A percentile compares a stretch with the other conserved stretches of the same genome.
These are phyloP conservation scores for Helicostylum pulchrum DNA, from an alignment of 192 early-diverging fungal species.

Conservation along the genomic window DNA sequence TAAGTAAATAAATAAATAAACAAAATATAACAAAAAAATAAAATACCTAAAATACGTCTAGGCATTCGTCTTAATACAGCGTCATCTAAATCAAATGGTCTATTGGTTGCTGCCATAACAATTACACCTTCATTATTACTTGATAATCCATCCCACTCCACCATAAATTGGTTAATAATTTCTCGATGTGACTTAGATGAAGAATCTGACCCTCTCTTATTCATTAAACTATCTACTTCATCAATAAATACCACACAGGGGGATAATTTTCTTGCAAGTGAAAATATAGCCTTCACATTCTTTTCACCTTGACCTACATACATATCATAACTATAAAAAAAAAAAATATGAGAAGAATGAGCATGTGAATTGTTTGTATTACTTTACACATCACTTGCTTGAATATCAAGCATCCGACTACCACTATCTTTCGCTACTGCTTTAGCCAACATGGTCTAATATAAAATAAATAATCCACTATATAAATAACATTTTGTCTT, in stretches of 20 bases:
- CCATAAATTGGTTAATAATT: constrained; percentile 94
- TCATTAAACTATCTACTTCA: constrained; percentile 91
- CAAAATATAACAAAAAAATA: constrained; percentile 5
- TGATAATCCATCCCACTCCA: constrained; percentile 91
- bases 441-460: constrained; percentile 73
- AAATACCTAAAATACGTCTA: constrained; percentile 70
- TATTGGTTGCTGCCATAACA: constrained; percentile 91
- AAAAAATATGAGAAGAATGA: neutral
- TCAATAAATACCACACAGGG: constrained; percentile 98
- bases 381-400: constrained; percentile 63
- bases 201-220: constrained; percentile 54
- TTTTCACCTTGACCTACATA: constrained; percentile 98
- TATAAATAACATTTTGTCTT: neutral
- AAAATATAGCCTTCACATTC: constrained; percentile 89
- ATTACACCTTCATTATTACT: constrained; percentile 74
- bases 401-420: constrained; percentile 72
- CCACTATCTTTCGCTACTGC: constrained; percentile 83
- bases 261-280: constrained; percentile 82
- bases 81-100: constrained; percentile 96
- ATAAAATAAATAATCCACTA: neutral
- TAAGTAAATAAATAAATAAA: constrained; percentile 1
- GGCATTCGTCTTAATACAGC: constrained; percentile 92
- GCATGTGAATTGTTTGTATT: neutral
- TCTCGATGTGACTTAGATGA: constrained; percentile 66
- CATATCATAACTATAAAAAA: constrained; percentile 59